phyloP scores from a whole-genome alignment of 139 green algal species.

The Tetraselmis chui region DNA sequence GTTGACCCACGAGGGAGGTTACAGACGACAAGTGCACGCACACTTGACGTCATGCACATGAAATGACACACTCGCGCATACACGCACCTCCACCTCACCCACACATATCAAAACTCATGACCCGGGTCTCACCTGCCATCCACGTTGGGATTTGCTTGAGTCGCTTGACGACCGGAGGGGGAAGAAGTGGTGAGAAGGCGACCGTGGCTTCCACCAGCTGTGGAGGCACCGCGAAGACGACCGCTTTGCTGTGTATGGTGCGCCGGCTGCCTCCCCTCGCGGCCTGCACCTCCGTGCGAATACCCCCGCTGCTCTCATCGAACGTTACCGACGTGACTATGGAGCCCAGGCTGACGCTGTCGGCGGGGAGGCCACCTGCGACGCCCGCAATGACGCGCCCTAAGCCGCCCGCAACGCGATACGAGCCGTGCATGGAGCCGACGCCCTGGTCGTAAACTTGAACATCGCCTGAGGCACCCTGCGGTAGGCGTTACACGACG shows the following conservation, averaged over 20 bases:
- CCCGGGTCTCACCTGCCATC: neutral
- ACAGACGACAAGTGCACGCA: too few relatives aligned
- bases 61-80: too few relatives aligned
- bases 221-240: neutral
- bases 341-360: neutral
- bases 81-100: too few relatives aligned
- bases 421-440: neutral
- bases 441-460: neutral
- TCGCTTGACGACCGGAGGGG: neutral
- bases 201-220: neutral
- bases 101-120: too few relatives aligned
- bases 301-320: neutral
- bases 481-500: too few relatives aligned
- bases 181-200: neutral
- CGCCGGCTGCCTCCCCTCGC: too few relatives aligned
- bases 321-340: neutral
- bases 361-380: neutral
- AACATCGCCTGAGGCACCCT: neutral
- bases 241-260: neutral
- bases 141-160: neutral
- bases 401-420: neutral
- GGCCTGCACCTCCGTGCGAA: neutral
- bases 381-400: neutral
- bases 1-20: too few relatives aligned
- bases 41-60: too few relatives aligned